These are phyloP conservation scores for Venturia effusa DNA, from an alignment of 2,329 filamentous ascomycete species.

Conservation along the genomic window DNA sequence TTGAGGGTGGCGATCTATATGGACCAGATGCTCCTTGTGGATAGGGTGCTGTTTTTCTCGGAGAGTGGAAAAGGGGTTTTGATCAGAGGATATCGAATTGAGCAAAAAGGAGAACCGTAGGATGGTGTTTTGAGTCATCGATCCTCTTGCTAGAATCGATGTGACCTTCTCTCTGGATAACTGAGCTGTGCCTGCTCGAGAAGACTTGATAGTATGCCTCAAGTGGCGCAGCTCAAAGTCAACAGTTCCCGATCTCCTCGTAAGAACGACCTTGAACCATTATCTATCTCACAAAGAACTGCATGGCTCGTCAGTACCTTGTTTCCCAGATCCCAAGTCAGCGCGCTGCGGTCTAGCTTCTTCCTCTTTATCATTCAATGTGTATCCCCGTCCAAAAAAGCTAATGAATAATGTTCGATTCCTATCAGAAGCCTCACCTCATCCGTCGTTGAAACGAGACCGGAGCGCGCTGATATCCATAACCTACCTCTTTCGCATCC, in stretches of 20 bases:
- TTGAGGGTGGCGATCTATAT: too few species aligned
- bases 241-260: not conserved
- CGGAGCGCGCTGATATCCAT: not conserved
- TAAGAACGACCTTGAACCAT: not conserved
- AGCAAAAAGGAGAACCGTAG: too few species aligned
- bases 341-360: not conserved
- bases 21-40: too few species aligned
- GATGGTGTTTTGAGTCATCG: too few species aligned
- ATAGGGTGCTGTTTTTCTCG: too few species aligned
- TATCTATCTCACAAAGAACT: not conserved
- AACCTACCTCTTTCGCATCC: slow-evolving; percentile 11
- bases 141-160: not conserved
- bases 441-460: not conserved
- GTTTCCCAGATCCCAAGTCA: not conserved
- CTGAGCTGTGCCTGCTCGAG: not conserved
- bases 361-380: not conserved
- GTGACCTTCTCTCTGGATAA: not conserved
- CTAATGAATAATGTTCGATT: not conserved
- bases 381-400: not conserved
- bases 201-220: not conserved
- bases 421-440: not conserved
- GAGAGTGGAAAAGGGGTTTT: too few species aligned
- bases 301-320: not conserved
- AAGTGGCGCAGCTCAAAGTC: not conserved
- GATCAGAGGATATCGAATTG: too few species aligned